Base-by-base conservation (phyloP, 768 basidiomycete species). In the Mycena rebaudengoi region DNA sequence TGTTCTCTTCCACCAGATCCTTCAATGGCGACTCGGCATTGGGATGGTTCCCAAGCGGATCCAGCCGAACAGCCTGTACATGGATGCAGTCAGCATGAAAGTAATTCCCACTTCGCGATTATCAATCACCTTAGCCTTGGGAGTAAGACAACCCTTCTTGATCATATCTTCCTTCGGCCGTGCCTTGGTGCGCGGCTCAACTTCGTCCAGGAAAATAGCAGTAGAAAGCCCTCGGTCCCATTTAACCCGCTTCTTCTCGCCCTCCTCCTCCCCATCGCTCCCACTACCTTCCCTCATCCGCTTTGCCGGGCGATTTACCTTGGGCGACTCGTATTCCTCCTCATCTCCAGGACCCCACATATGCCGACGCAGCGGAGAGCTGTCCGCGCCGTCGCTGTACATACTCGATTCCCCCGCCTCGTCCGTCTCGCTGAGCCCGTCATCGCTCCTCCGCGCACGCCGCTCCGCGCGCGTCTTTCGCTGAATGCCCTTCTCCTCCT, bases 271-370 rank as follows among this genome's bases (percentile, higher is more conserved):
- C 20, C 72, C 78, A 26, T 76, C 79, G 16, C 78, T 58, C 49
- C n/a, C 8, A 20, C 62, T 79, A 29, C 73, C 80, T 39, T 83
- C 73, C 53, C 77, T 74, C 20, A 78, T 73, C 16, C 79, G 73
- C 73, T 86, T 87, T 55, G 75, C 55, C 35, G 76, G 74, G 13
- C 46, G 78, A 75, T 26, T 77, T 77, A 33, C 78, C 76, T 67
- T 78, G 78, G 92, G 91, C 12, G 90, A 91, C 69, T 84, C 82
- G 67, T 92, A 93, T 62, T 92, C 92, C 68, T 90, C 92, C 26
- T 93, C 91, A 25, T 95, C 93, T 2, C 93, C 94, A 5, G 92
- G 85, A 2, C 88, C 93, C 69, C 88, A 79, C 53, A 73, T 76
- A 76, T 93, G 91, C 64, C 74, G 76, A 54, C 64, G 69, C 66